Conservation (phyloP, 306 rosid genomes). For the Begonia fuchsioides region DNA sequence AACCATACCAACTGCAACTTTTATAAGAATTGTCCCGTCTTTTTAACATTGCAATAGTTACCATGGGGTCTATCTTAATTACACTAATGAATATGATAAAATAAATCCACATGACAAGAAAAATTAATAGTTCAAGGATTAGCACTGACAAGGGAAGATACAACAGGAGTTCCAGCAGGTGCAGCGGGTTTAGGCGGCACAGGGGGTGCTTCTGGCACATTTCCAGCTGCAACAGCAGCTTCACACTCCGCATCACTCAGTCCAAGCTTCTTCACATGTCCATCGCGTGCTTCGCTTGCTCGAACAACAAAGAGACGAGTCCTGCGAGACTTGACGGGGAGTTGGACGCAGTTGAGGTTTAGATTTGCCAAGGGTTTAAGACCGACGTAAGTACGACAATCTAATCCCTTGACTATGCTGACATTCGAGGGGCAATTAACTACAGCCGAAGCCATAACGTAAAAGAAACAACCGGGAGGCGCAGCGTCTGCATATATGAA, state of each 20-base stretch:
- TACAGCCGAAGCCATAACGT: slow-evolving; percentile 40
- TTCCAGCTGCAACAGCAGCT: slow-evolving; percentile 78
- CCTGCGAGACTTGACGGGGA: slow-evolving; percentile 16
- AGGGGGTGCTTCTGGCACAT: slow-evolving; percentile 64
- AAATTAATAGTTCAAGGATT: not conserved
- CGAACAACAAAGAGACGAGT: slow-evolving; percentile 26
- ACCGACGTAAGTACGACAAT: slow-evolving; percentile 28
- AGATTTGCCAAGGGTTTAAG: slow-evolving; percentile 17
- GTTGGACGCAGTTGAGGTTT: slow-evolving; percentile 18
- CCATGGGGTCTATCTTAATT: too few species aligned
- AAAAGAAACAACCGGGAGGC: not conserved
- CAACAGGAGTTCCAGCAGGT: slow-evolving; percentile 82
- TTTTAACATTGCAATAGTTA: too few species aligned
- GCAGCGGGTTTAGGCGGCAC: slow-evolving; percentile 59
- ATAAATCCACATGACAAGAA: too few species aligned
- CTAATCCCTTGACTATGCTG: slow-evolving; percentile 27
- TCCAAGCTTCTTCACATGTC: slow-evolving; percentile 21
- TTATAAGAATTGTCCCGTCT: too few species aligned
- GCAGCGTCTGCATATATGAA: not conserved
- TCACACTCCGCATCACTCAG: slow-evolving; percentile 60
- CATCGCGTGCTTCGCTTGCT: slow-evolving; percentile 25
- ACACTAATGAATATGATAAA: too few species aligned
- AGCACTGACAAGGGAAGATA: slow-evolving; percentile 53
- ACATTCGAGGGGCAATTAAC: slow-evolving; percentile 22
- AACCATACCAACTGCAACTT: too few species aligned